Evolutionary conservation across 148 eudicot species (phyloP), one percentile per base, ranked within the genome.

Genomic region (Cornus controversa): DNA sequence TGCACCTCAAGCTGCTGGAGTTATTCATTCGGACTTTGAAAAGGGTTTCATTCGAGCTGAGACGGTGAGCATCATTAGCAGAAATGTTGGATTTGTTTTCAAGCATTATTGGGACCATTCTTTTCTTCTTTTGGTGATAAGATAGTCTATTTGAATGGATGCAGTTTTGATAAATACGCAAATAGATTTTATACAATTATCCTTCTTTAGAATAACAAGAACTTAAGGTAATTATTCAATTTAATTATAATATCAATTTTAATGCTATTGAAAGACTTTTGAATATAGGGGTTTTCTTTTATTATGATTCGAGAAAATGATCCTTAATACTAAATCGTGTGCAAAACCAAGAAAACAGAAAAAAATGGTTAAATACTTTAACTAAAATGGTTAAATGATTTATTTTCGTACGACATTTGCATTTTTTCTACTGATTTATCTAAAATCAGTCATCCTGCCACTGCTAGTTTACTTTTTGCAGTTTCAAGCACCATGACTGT

Each of bases 1-100:
- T 71, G 99, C 98, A 82, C 99, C 98, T 80, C 98, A 96, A 90
- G 99, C 99, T 77, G 99, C 99, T 85, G 99, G 98, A 69, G 98
- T 96, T 75, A 96, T 96, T 72, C 99, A 96, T 88, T 90, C 99
- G n/a, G 99, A 96, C 84, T 96, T 96, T 81, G 98, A 96, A 84
- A 96, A 91, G 79, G 99, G 99, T 75, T 96, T 93, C 79, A 95
- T 95, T 77, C 89, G 99, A 81, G 99, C 99, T 77, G 99, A 96
- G 90, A 96, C 99, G 87, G 99, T 95, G 83, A 86, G 91, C 66
- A 79, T 75, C 25, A 25, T 22, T 18, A 8, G 24, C 29, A 58
- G 22, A 79, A 69, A 54, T 27, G 26, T 66, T 78, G 34, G 20
- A 67, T 65, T 53, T 27, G 15, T 76, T 69, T 37, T 27, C 14